Percentiles rank a stretch among this genome's conserved stretches.
phyloP scores from a whole-genome alignment of 352 stramenopile species.

The Pythium myriotylum region DNA sequence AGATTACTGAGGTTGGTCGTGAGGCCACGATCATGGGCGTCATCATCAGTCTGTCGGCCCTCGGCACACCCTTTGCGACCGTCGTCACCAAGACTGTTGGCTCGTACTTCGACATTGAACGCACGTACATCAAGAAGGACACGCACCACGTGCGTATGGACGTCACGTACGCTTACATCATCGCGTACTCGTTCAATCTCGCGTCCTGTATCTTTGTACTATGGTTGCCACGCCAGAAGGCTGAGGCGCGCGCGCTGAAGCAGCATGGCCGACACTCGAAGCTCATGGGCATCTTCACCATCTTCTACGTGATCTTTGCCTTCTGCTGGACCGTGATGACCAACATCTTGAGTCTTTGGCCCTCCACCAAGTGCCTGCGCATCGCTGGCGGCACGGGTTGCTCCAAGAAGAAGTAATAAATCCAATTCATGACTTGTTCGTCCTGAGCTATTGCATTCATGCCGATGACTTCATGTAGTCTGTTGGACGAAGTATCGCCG shows the following conservation, averaged over 20 bases:
- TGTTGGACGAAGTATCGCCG: no score
- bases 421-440: no score
- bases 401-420: constrained; percentile 3
- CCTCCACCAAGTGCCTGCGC: constrained; percentile 27
- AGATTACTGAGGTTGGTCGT: constrained; percentile 26
- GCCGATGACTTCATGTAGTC: no score
- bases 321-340: constrained; percentile 33
- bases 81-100: constrained; percentile 26
- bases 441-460: no score
- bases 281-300: constrained; percentile 12
- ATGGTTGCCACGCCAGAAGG: constrained; percentile 31
- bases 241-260: constrained; percentile 28
- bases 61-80: constrained; percentile 26
- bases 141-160: constrained; percentile 18
- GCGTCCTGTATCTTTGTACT: constrained; percentile 25
- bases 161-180: constrained; percentile 27
- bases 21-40: constrained; percentile 35
- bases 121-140: constrained; percentile 19
- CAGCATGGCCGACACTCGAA: constrained; percentile 12
- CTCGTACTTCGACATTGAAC: constrained; percentile 23
- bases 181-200: constrained; percentile 32
- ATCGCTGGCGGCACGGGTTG: constrained; percentile 33
- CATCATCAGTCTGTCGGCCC: constrained; percentile 23
- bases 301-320: constrained; percentile 20
- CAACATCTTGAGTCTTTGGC: constrained; percentile 32